These are phyloP conservation scores for Candida pseudoviswanathii DNA, from an alignment of 1,139 yeast species.

Conservation along the genomic window DNA sequence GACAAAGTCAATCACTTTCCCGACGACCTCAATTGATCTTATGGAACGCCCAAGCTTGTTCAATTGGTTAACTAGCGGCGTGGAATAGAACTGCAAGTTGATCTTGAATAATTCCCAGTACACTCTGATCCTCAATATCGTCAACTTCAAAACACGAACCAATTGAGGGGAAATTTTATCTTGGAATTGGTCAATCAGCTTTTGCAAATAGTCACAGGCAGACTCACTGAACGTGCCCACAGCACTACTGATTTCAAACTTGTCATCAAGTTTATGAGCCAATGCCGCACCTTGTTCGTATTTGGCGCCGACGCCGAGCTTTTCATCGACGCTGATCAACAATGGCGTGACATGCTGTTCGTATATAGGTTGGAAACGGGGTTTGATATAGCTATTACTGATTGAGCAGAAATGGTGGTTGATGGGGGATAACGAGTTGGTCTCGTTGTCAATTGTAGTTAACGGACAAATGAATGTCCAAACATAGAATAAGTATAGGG, in stretches of 20 bases:
- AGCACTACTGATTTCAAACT: constrained; percentile 6
- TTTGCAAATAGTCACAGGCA: constrained; percentile 7
- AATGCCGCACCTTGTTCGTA: not conserved
- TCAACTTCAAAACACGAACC: not conserved
- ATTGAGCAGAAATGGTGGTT: constrained; percentile 17
- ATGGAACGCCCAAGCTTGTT: not conserved
- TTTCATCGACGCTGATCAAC: constrained; percentile 8
- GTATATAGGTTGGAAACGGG: constrained; percentile 15
- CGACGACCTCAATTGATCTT: constrained; percentile 7
- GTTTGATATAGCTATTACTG: constrained; percentile 14
- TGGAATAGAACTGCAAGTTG: constrained; percentile 1
- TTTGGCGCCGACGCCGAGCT: constrained; percentile 9
- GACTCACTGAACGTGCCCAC: constrained; percentile 1
- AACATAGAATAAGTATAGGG: constrained; percentile 14
- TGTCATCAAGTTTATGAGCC: constrained; percentile 7
- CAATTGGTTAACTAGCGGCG: constrained; percentile 3
- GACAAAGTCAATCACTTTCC: constrained; percentile 5
- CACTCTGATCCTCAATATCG: constrained; percentile 2
- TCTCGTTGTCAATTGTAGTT: constrained; percentile 5
- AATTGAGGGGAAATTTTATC: constrained; percentile 4
- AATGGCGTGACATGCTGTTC: constrained; percentile 13
- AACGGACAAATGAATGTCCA: constrained; percentile 18
- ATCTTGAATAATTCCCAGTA: constrained; percentile 2
- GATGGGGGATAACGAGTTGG: constrained; percentile 13
- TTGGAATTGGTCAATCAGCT: constrained; percentile 10